Percentiles rank a stretch among this genome's conserved stretches.
phyloP scores from a whole-genome alignment of 2,329 filamentous ascomycete genomes.

The Truncatella angustata region DNA sequence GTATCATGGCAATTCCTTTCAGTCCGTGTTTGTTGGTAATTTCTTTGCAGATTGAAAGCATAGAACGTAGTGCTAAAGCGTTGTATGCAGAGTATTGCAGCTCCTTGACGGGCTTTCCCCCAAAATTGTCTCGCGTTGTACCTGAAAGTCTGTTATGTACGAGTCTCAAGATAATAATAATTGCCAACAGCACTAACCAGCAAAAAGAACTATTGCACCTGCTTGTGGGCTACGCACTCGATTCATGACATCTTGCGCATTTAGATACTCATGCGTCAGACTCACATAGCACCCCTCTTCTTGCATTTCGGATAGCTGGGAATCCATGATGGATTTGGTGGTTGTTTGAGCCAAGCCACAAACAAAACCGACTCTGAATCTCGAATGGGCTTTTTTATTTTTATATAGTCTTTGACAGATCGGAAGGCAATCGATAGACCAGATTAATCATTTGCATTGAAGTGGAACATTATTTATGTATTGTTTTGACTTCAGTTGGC shows the following conservation, averaged over 20 bases:
- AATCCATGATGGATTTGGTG: constrained; percentile 21
- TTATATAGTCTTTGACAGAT: too few species aligned
- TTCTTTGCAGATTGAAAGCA: constrained; percentile 60
- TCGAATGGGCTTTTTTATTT: too few species aligned
- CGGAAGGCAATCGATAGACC: too few species aligned
- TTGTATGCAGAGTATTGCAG: constrained; percentile 75
- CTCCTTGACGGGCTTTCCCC: constrained; percentile 66
- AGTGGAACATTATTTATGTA: too few species aligned
- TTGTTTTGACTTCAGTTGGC: too few species aligned
- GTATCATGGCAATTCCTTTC: constrained; percentile 73
- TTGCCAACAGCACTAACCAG: constrained; percentile 46
- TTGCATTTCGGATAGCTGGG: constrained; percentile 37
- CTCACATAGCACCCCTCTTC: constrained; percentile 62
- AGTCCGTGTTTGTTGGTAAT: constrained; percentile 62
- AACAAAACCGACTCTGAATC: too few species aligned
- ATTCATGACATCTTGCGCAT: constrained; percentile 57
- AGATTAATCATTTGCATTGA: too few species aligned
- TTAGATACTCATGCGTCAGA: constrained; percentile 62
- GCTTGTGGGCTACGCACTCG: constrained; percentile 70
- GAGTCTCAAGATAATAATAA: background rate
- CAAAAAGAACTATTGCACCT: constrained; percentile 75
- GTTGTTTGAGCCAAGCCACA: too few species aligned
- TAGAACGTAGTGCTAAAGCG: constrained; percentile 66
- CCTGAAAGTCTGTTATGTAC: constrained; percentile 44
- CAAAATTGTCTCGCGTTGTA: constrained; percentile 76